A percentile compares a stretch with the other conserved stretches of the same genome.
These are phyloP conservation scores for Cyberlindnera samutprakarnensis DNA, from an alignment of 805 yeast species.

Conservation along the genomic window DNA sequence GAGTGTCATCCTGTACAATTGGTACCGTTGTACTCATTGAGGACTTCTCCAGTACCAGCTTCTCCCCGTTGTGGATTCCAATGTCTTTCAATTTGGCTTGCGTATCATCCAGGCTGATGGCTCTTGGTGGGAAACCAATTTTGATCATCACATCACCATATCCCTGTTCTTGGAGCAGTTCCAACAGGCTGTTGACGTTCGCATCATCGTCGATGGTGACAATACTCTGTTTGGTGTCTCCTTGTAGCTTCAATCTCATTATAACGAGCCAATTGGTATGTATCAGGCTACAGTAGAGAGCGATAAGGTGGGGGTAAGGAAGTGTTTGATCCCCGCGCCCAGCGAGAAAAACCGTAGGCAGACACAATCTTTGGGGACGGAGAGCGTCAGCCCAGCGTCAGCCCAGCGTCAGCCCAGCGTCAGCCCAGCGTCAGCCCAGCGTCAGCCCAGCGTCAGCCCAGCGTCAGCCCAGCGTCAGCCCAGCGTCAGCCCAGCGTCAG, in stretches of 20 bases:
- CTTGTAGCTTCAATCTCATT: conserved; percentile 34
- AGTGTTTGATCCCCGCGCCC: no score
- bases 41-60: conserved; percentile 31
- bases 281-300: no score
- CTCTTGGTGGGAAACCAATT: conserved; percentile 57
- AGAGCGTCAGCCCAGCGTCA: no score
- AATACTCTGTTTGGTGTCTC: conserved; percentile 23
- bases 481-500: no score
- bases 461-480: no score
- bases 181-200: conserved; percentile 27
- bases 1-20: not conserved
- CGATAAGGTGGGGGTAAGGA: no score
- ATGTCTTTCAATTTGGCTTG: conserved; percentile 26
- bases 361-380: no score
- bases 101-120: conserved; percentile 26
- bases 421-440: no score
- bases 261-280: no score
- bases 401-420: no score
- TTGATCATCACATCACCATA: conserved; percentile 25
- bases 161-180: conserved; percentile 5
- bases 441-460: no score
- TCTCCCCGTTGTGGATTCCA: conserved; percentile 55
- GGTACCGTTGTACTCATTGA: not conserved
- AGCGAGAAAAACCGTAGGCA: no score
- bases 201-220: conserved; percentile 30